Percentiles rank a stretch among this genome's conserved stretches.
Evolutionary conservation across 2,329 filamentous ascomycete genomes (phyloP).

Genomic region (Hirsutella minnesotensis): DNA sequence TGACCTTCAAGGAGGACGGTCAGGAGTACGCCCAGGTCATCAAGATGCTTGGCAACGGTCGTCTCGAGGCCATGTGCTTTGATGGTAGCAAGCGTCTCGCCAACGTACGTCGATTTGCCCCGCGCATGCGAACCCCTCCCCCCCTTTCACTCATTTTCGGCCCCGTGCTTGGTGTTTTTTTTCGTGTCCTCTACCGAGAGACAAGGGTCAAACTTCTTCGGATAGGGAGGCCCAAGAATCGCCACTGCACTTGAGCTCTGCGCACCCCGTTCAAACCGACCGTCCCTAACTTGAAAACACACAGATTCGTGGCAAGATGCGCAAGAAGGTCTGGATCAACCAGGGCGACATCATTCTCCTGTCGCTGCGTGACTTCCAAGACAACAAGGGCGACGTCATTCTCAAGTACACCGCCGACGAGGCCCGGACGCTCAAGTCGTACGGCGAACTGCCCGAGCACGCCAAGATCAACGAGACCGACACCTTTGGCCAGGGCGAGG

Average conservation of each 20-base stretch:
- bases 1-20: constrained; percentile 97
- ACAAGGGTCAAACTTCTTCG: too few relatives aligned
- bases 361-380: constrained; percentile 83
- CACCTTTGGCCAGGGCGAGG: constrained; percentile 80
- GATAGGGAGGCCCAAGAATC: neutral
- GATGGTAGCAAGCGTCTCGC: constrained; percentile 51
- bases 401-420: constrained; percentile 95
- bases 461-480: constrained; percentile 99
- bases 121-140: neutral
- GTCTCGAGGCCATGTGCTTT: constrained; percentile 87
- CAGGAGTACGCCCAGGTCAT: constrained; percentile 51
- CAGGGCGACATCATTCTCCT: constrained; percentile 89
- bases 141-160: constrained; percentile 1
- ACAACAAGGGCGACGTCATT: constrained; percentile 93
- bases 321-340: constrained; percentile 99
- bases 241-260: neutral
- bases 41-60: constrained; percentile 94
- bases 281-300: neutral
- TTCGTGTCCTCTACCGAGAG: too few relatives aligned
- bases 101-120: constrained; percentile 19
- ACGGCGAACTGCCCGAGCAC: constrained; percentile 91
- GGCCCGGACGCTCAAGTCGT: constrained; percentile 88
- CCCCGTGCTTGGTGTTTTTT: neutral
- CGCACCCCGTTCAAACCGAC: neutral
- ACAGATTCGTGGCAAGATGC: constrained; percentile 72